Percentiles rank a stretch among this genome's conserved stretches.
phyloP scores from a whole-genome alignment of 2,329 filamentous ascomycete species.

The Alternaria sp. region DNA sequence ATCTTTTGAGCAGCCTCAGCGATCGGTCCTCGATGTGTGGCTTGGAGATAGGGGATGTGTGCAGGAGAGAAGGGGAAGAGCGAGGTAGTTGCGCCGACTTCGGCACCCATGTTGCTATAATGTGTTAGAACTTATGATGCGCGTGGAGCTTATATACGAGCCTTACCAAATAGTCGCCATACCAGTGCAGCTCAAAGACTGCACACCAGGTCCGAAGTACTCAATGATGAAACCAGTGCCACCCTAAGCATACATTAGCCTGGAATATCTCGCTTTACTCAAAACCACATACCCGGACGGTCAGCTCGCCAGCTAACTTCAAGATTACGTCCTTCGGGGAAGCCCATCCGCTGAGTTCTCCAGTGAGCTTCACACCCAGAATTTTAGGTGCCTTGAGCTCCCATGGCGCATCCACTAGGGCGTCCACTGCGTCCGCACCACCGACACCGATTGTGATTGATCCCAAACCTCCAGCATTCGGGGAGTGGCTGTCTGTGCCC shows the following conservation, averaged over 20 bases:
- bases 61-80: conserved; percentile 91
- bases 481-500: conserved; percentile 95
- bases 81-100: conserved; percentile 94
- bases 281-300: conserved; percentile 70
- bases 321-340: conserved; percentile 97
- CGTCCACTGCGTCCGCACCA: conserved; percentile 96
- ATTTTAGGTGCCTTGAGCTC: conserved; percentile 95
- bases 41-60: conserved; percentile 84
- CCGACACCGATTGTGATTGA: conserved; percentile 97
- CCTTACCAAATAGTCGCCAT: conserved; percentile 80
- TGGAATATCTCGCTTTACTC: background rate
- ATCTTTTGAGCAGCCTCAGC: conserved; percentile 72
- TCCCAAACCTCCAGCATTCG: conserved; percentile 93
- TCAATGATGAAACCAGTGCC: conserved; percentile 96
- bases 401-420: conserved; percentile 95
- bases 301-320: conserved; percentile 85
- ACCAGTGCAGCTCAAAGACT: conserved; percentile 88
- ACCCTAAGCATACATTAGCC: conserved; percentile 59
- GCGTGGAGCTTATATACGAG: background rate
- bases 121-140: conserved; percentile 8
- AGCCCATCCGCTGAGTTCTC: conserved; percentile 87
- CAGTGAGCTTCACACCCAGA: conserved; percentile 83
- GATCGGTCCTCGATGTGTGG: conserved; percentile 80
- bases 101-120: conserved; percentile 62
- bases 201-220: conserved; percentile 89